Percentiles rank a stretch among this genome's conserved stretches.
Conservation (phyloP, 1,139 yeast species). For the Blastobotrys arbuscula region DNA sequence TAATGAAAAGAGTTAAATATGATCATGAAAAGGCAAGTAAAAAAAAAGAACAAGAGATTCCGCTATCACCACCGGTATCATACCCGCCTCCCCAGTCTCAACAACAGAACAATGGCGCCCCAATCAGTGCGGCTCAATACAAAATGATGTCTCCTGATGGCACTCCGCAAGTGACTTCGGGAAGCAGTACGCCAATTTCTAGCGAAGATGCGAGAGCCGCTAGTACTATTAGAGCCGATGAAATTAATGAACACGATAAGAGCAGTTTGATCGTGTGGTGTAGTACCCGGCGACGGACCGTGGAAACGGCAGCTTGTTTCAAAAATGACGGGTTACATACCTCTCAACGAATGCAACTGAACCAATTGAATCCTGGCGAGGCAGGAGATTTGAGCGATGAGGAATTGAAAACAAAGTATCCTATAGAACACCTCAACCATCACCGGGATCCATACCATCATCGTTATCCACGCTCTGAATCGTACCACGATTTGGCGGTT, state of each 20-base stretch:
- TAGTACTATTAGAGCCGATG: constrained; percentile 26
- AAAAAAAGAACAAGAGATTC: not conserved
- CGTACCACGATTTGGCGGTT: constrained; percentile 92
- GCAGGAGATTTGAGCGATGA: constrained; percentile 62
- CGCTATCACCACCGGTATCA: not conserved
- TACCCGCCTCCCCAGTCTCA: not conserved
- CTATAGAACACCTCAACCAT: constrained; percentile 65
- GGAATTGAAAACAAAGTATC: constrained; percentile 55
- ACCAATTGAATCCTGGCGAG: constrained; percentile 88
- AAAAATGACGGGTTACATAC: constrained; percentile 53
- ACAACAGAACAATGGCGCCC: too few species aligned
- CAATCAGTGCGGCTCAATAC: constrained; percentile 1
- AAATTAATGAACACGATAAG: constrained; percentile 21
- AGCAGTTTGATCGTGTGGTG: constrained; percentile 67
- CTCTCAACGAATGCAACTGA: constrained; percentile 72
- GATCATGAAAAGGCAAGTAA: constrained; percentile 8
- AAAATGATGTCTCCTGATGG: not conserved
- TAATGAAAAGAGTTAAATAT: constrained; percentile 10
- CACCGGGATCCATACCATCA: constrained; percentile 83
- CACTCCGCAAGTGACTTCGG: constrained; percentile 24
- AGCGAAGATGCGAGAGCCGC: constrained; percentile 26
- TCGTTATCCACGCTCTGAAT: constrained; percentile 86
- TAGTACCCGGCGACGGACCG: constrained; percentile 78
- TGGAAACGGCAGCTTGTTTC: constrained; percentile 70
- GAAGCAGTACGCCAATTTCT: constrained; percentile 26